Base-by-base conservation (phyloP, 2,329 filamentous ascomycete genomes). In the Thielaviopsis ethacetica region DNA sequence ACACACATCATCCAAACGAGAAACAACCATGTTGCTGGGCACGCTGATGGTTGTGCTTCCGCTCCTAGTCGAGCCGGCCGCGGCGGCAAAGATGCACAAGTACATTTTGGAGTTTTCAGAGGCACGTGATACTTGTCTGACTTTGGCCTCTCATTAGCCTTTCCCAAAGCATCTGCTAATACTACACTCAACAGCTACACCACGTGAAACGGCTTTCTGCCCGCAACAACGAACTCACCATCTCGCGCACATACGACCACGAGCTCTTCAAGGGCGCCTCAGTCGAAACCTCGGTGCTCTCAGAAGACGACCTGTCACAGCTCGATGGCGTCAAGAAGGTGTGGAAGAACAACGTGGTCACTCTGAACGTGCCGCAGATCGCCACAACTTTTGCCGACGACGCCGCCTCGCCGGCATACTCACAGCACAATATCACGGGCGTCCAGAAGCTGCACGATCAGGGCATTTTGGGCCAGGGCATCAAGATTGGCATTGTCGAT, bases 261-360 rank as follows among this genome's bases (percentile, higher is more conserved):
- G 57, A 58, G 27, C 69, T 80, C 22, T 81, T 81, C 72, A 76
- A 75, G 63, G 78, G 77, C 54, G 73, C 72, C 1, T 79, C 78
- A 1, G 73, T 81, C 61, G 72, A 77, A 63, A 73, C 80, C 65
- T 68, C 75, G 56, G 71, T 79, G 58, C 54, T 71, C 47, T 66
- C 71, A 19, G 71, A 69, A 27, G 72, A 75, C 27, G 71, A 75
- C 19, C 67, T 72, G 27, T 67, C 72, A 57, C 22, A 38, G 5
- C 72, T 72, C 1, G 65, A 67, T 7, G 68, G 71, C 62, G 68
- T 80, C 59, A 69, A 70, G 0, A 64, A 65, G 5, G 66, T 76
- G 55, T 68, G 73, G 0, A 71, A 69, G 41, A 71, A 81, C 63
- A 78, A 75, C 19, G 67, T 78, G 30, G 74, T 73, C 26, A 65